Conservation (phyloP, 2,329 filamentous ascomycete species). For the Diaporthe velutina region DNA sequence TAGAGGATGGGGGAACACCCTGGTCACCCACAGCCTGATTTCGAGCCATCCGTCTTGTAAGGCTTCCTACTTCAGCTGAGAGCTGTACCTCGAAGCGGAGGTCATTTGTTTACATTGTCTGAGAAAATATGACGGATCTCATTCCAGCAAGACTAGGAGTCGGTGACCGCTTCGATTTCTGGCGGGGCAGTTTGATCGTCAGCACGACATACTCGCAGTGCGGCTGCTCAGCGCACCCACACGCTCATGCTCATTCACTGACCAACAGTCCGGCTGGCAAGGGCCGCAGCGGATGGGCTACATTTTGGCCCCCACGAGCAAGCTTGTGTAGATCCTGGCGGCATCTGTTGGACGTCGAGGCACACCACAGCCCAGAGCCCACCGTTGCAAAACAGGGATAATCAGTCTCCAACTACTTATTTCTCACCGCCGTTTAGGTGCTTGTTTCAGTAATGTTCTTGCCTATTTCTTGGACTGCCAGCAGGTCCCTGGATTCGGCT, state of each 20-base stretch:
- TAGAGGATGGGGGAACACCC: not conserved
- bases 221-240: not conserved
- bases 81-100: no score
- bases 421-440: slow-evolving; percentile 1
- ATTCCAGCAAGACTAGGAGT: not conserved
- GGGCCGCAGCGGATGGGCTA: not conserved
- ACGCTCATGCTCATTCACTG: slow-evolving; percentile 4
- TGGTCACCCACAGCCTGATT: slow-evolving; percentile 2
- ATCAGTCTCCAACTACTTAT: not conserved
- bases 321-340: not conserved
- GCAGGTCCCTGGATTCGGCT: not conserved
- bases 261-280: not conserved
- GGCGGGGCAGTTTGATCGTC: not conserved
- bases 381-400: not conserved
- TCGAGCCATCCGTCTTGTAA: no score
- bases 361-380: not conserved
- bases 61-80: not conserved
- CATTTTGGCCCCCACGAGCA: not conserved
- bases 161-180: slow-evolving; percentile 4
- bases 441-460: no score
- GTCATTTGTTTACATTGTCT: not conserved
- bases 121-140: not conserved
- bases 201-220: not conserved
- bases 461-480: not conserved
- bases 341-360: not conserved